Conservation (phyloP, 1,284 basidiomycete genomes). For the Sphagnurus paluster region DNA sequence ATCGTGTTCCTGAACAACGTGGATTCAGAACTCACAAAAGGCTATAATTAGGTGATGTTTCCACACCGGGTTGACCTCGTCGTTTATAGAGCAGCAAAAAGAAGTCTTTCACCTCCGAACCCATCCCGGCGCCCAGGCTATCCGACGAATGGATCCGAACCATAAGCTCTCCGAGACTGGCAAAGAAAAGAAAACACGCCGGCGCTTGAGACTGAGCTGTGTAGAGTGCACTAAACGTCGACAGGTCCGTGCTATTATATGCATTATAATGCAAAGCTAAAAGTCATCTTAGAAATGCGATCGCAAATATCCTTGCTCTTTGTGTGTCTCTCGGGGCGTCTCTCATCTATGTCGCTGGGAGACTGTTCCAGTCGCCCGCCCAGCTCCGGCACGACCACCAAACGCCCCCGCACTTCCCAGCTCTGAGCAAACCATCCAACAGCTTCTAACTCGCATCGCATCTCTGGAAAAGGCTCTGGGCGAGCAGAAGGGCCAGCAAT, state of each 20-base stretch:
- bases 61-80: not conserved
- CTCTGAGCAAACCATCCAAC: conserved; percentile 34
- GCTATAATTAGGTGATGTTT: conserved; percentile 9
- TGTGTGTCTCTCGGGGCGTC: conserved; percentile 50
- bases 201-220: conserved; percentile 49
- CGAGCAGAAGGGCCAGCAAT: conserved; percentile 18
- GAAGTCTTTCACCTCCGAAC: not conserved
- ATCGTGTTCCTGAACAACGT: conserved; percentile 19
- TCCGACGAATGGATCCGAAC: conserved; percentile 9
- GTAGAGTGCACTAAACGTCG: conserved; percentile 57
- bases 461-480: conserved; percentile 40
- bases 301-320: conserved; percentile 49
- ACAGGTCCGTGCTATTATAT: conserved; percentile 38
- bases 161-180: conserved; percentile 10
- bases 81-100: not conserved
- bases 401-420: conserved; percentile 19
- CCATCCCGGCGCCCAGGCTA: not conserved
- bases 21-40: conserved; percentile 6
- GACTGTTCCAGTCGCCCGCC: conserved; percentile 46
- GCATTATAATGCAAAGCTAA: conserved; percentile 7
- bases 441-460: conserved; percentile 42
- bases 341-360: conserved; percentile 57
- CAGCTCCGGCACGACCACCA: conserved; percentile 47
- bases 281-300: conserved; percentile 47
- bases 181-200: conserved; percentile 43